A percentile compares a stretch with the other conserved stretches of the same genome.
These are phyloP conservation scores for Myriosclerotinia scirpicola DNA, from an alignment of 2,329 filamentous ascomycete genomes.

Conservation along the genomic window DNA sequence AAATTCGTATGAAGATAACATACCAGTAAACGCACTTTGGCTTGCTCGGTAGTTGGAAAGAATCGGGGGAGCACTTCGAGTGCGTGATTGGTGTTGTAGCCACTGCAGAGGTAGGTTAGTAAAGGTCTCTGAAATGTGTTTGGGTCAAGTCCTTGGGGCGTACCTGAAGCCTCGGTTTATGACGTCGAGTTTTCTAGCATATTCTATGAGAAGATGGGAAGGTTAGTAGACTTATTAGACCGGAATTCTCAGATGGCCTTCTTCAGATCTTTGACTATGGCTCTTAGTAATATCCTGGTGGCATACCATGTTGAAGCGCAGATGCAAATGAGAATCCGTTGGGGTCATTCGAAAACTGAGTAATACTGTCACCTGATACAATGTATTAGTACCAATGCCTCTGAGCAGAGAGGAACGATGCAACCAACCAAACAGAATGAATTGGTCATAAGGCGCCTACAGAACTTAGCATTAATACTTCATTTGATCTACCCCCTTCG, in stretches of 20 bases:
- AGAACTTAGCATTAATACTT: neutral
- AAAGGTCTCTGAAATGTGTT: neutral
- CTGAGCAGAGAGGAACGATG: neutral
- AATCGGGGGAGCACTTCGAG: constrained; percentile 28
- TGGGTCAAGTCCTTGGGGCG: no score
- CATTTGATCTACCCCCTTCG: neutral
- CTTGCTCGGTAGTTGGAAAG: constrained; percentile 33
- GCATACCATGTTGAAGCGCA: constrained; percentile 33
- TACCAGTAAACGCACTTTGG: constrained; percentile 42
- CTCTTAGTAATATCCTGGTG: neutral
- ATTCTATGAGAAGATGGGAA: neutral
- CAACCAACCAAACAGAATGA: constrained; percentile 19
- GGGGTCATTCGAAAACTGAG: constrained; percentile 30
- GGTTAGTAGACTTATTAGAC: neutral
- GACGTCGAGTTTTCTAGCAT: constrained; percentile 26
- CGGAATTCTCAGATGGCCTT: neutral
- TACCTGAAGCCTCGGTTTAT: constrained; percentile 32
- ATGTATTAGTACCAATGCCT: neutral
- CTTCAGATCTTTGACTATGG: neutral
- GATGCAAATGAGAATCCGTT: constrained; percentile 34
- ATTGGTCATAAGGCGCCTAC: constrained; percentile 20
- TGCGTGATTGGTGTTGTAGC: constrained; percentile 34
- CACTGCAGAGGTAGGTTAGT: constrained; percentile 25
- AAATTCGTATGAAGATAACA: constrained; percentile 38
- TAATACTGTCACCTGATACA: constrained; percentile 34